phyloP scores from a whole-genome alignment of 139 green algal species.

The Closterium sp. region DNA sequence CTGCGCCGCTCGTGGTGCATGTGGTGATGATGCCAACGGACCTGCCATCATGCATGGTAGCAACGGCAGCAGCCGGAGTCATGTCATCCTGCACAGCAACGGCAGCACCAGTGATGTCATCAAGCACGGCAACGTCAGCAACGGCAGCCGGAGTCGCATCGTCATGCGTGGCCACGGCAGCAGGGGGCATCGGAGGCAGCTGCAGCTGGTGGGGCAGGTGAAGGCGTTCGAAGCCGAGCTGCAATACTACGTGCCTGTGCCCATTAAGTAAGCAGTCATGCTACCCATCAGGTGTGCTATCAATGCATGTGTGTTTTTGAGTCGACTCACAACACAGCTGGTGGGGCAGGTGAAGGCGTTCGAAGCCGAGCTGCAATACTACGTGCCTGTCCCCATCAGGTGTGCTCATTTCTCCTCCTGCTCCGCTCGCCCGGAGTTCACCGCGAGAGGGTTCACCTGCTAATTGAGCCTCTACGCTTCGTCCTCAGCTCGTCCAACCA shows the following conservation, averaged over 20 bases:
- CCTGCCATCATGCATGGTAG: neutral
- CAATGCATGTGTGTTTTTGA: too few relatives aligned
- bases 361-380: neutral
- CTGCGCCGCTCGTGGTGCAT: neutral
- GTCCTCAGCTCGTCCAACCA: neutral
- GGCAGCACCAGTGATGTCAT: too few relatives aligned
- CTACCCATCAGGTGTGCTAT: too few relatives aligned
- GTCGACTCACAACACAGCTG: neutral
- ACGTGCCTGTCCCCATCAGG: too few relatives aligned
- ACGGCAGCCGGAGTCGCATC: neutral
- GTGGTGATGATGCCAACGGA: neutral
- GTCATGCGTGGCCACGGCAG: neutral
- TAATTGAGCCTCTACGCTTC: neutral
- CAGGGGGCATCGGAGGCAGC: neutral
- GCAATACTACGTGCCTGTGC: neutral
- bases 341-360: neutral
- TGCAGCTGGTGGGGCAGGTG: neutral
- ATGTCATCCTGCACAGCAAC: too few relatives aligned
- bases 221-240: neutral
- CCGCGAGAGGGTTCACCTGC: neutral
- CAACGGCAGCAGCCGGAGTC: too few relatives aligned
- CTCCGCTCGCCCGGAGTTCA: neutral
- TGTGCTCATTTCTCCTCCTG: too few relatives aligned
- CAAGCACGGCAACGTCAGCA: neutral
- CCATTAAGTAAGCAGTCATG: too few relatives aligned